Evolutionary conservation across 75 land plant genomes (phyloP).

Genomic region (Azolla pinnata): DNA sequence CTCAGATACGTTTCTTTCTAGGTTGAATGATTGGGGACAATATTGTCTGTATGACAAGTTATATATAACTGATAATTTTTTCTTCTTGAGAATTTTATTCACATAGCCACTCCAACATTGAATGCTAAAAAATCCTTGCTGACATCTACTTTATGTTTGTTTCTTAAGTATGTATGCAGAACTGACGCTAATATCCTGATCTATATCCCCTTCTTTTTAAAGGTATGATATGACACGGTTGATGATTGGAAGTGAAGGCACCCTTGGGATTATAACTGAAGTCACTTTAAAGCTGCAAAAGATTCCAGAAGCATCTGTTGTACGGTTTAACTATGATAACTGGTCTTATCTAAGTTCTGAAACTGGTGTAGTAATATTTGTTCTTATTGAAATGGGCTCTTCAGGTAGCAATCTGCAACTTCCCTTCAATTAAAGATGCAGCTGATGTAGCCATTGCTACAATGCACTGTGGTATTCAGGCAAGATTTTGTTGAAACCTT

Average conservation of each 20-base stretch:
- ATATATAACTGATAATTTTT: too few species aligned
- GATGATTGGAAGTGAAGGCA: constrained; percentile 99
- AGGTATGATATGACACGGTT: constrained; percentile 95
- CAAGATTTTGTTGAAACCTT: constrained; percentile 12
- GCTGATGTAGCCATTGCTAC: constrained; percentile 98
- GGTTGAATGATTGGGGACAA: too few species aligned
- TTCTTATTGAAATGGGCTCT: constrained; percentile 1
- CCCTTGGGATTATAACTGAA: constrained; percentile 92
- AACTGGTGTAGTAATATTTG: neutral
- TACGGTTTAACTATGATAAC: too few species aligned
- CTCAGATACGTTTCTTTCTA: too few species aligned
- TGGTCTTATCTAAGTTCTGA: neutral
- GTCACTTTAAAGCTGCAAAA: constrained; percentile 84
- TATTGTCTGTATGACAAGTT: too few species aligned
- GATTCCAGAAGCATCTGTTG: constrained; percentile 78
- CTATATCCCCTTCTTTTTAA: neutral
- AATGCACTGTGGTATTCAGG: constrained; percentile 98
- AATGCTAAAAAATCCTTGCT: too few species aligned
- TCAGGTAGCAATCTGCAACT: constrained; percentile 98
- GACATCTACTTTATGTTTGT: too few species aligned
- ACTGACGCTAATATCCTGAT: neutral
- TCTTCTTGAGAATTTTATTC: too few species aligned
- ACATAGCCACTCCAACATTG: too few species aligned
- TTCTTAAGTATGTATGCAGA: too few species aligned
- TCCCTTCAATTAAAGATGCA: constrained; percentile 82